Evolutionary conservation across 1,139 yeast species (phyloP).

Genomic region (Waltiozyma sp.): DNA sequence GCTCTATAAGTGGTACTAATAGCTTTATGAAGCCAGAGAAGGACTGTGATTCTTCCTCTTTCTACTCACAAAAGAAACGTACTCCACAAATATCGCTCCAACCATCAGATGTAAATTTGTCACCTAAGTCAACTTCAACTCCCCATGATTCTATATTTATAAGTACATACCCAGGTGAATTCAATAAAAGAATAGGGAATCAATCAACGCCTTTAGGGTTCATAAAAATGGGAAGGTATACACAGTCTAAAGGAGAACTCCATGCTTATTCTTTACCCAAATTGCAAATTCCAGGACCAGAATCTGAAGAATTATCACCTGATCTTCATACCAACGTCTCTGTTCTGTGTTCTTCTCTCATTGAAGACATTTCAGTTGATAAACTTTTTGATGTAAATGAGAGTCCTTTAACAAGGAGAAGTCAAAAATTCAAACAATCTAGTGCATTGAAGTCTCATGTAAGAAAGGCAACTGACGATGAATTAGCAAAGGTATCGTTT

Average conservation of each 20-base stretch:
- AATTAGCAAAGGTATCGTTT: background rate
- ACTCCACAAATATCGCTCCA: conserved; percentile 18
- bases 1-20: background rate
- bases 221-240: too few species aligned
- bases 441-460: too few species aligned
- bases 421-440: background rate
- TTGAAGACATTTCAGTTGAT: background rate
- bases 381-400: background rate
- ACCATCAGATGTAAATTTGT: conserved; percentile 24
- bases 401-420: background rate
- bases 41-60: background rate
- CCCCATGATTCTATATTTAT: conserved; percentile 11
- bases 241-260: background rate
- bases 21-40: background rate
- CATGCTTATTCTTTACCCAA: background rate
- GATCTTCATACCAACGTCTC: background rate
- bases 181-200: background rate
- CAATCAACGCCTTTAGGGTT: too few species aligned
- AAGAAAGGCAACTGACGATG: background rate
- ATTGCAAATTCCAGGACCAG: background rate
- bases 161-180: background rate
- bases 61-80: background rate
- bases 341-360: background rate
- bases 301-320: background rate
- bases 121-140: conserved; percentile 27